Percentiles rank a stretch among this genome's conserved stretches.
phyloP scores from a whole-genome alignment of 352 stramenopile genomes.

The Globisporangium cederbergense region DNA sequence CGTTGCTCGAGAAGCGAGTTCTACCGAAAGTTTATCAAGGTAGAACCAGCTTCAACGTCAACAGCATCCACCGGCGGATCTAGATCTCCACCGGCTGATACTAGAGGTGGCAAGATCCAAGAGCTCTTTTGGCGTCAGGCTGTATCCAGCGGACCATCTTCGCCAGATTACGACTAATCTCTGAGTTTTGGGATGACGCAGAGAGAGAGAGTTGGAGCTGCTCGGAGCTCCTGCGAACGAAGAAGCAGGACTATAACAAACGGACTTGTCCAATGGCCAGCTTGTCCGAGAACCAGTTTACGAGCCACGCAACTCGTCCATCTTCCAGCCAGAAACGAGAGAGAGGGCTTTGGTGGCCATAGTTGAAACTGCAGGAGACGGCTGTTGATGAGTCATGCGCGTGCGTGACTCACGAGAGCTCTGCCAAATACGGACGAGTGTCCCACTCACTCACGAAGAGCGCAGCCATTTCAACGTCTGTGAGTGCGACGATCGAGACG shows the following conservation, averaged over 20 bases:
- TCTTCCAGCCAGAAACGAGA: background rate
- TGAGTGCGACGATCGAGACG: conserved; percentile 13
- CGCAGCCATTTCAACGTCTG: background rate
- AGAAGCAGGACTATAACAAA: background rate
- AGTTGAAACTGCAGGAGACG: too few relatives aligned
- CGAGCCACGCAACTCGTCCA: background rate
- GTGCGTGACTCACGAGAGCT: background rate
- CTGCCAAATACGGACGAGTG: background rate
- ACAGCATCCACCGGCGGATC: too few relatives aligned
- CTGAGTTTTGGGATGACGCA: background rate
- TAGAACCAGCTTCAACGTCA: background rate
- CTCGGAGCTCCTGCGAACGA: background rate
- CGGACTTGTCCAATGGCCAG: too few relatives aligned
- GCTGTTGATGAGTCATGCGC: too few relatives aligned
- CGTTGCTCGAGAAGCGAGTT: conserved; percentile 6
- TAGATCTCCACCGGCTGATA: background rate
- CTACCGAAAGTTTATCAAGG: conserved; percentile 7
- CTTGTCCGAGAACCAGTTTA: too few relatives aligned
- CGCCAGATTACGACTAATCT: background rate
- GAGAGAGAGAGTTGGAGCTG: background rate
- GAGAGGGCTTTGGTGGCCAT: too few relatives aligned
- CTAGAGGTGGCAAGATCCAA: background rate
- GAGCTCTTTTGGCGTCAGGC: conserved; percentile 5
- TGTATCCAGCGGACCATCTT: background rate
- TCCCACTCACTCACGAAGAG: background rate